Evolutionary conservation across 1,284 basidiomycete genomes (phyloP), one percentile per base, ranked within the genome.

Genomic region (Tylopilus sp.): DNA sequence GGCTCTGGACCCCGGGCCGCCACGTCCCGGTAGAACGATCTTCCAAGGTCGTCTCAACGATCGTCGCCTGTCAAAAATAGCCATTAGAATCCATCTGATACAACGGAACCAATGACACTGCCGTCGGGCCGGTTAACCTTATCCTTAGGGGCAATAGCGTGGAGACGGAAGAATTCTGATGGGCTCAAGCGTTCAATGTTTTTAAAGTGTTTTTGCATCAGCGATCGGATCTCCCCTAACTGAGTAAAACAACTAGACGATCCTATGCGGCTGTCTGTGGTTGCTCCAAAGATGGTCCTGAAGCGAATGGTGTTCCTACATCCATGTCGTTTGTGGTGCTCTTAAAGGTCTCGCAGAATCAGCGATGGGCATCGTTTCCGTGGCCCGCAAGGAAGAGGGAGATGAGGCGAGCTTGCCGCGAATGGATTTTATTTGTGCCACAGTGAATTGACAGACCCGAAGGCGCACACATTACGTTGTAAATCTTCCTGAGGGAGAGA

Each of bases 121-220:
- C 76, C 76, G 10, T 74, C 69, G 3, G 72, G 71, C 66, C 67
- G 73, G 1, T 60, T 51, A 6, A 75, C 38, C 1, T 73, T 71
- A 6, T n/a, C 55, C 59, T n/a, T 47, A 1, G 58, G 55, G 6
- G 67, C 58, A 6, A 72, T 36, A 1, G 61, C 56, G 5, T 67
- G 64, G 16, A 66, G 61, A 19, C 67, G 63, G 65, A 64, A 51
- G 67, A 77, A 40, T n/a, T n/a, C n/a, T 56, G 59, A 55, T 75
- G 73, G 0, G 67, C 69, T 0, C 70, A 71, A 0, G 67, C 70
- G 28, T 68, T 65, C 43, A 71, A 66, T 28, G 75, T 71, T 52
- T 70, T 46, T 74, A 71, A 10, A 74, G 54, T 4, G 71, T 71
- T 52, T 74, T 73, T 13, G 74, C 69, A 48, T 77, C 74, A 0